These are phyloP conservation scores for Rhodotorula sphaerocarpa DNA, from an alignment of 768 basidiomycete genomes.

Conservation along the genomic window DNA sequence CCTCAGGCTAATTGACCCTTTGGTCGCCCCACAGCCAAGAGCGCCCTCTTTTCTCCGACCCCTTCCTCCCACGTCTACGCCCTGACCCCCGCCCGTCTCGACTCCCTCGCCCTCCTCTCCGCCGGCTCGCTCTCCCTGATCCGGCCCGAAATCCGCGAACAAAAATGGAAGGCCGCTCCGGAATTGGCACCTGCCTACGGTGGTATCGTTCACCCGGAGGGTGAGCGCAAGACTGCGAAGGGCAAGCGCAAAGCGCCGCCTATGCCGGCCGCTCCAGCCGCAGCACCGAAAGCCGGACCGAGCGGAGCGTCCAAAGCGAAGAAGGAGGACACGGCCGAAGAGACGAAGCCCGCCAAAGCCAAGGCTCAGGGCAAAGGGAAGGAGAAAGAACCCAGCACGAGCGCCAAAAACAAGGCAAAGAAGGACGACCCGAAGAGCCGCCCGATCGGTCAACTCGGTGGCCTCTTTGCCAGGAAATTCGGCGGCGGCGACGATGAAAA, in stretches of 20 bases:
- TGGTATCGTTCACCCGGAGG: conserved; percentile 2
- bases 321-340: no score
- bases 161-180: conserved; percentile 12
- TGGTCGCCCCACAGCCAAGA: neutral
- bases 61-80: conserved; percentile 18
- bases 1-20: no score
- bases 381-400: neutral
- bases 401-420: neutral
- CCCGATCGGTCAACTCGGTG: conserved; percentile 20
- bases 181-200: neutral
- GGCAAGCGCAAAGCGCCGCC: neutral
- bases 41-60: conserved; percentile 10
- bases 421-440: neutral
- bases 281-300: neutral
- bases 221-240: neutral
- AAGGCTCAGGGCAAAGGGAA: conserved; percentile 11
- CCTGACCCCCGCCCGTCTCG: conserved; percentile 8
- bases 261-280: neutral
- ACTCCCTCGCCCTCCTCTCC: conserved; percentile 4
- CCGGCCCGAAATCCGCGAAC: neutral
- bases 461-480: neutral
- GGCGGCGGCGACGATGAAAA: neutral
- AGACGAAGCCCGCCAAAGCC: neutral
- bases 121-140: conserved; percentile 14
- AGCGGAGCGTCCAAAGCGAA: no score